Evolutionary conservation across 768 basidiomycete species (phyloP).

Genomic region (Naematelia encephala): DNA sequence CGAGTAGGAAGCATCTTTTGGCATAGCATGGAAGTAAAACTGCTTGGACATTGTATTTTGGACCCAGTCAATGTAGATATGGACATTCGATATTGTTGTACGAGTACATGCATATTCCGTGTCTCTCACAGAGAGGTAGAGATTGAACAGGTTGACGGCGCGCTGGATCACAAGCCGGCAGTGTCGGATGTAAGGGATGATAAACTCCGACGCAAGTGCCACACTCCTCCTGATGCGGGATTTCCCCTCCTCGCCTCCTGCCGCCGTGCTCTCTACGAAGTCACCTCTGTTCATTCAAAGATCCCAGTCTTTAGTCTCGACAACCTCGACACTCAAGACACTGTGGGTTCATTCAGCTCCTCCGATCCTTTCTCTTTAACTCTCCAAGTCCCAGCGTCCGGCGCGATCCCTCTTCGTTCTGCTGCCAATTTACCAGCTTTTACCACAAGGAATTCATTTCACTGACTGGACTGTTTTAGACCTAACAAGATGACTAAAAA

Average conservation of each 20-base stretch:
- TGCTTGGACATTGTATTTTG: no score
- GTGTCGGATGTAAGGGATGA: neutral
- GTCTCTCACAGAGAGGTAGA: no score
- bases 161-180: neutral
- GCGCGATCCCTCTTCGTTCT: no score
- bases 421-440: no score
- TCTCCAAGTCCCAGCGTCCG: neutral
- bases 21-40: no score
- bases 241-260: neutral
- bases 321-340: neutral
- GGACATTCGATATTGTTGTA: neutral
- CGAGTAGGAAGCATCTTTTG: no score
- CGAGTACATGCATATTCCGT: no score
- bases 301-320: neutral
- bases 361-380: neutral
- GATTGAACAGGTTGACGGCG: no score
- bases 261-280: no score
- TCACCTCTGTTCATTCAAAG: neutral
- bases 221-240: neutral
- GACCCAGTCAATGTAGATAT: no score
- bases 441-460: neutral
- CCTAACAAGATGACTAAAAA: slow-evolving; percentile 76
- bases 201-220: neutral
- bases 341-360: neutral
- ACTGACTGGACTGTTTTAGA: neutral